Conservation (phyloP, 179 eudicot species). For the Sideroxylon spinosum region DNA sequence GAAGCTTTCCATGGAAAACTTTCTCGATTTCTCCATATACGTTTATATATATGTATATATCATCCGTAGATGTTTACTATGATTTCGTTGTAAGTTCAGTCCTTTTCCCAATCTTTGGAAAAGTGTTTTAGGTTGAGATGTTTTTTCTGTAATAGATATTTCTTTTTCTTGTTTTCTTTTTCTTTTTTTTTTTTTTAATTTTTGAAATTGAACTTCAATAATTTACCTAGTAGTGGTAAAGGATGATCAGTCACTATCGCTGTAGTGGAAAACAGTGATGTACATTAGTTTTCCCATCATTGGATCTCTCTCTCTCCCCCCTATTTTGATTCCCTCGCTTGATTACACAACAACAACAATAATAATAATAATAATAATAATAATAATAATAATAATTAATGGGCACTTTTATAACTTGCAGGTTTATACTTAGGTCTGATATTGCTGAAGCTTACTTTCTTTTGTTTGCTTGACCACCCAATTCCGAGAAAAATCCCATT, state of each 20-base stretch:
- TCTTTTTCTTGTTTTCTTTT: not conserved
- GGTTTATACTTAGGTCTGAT: not conserved
- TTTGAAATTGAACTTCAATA: not conserved
- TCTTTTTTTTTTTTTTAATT: not conserved
- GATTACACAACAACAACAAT: not conserved
- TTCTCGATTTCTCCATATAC: not conserved
- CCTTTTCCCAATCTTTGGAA: not conserved
- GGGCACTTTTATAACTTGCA: not conserved
- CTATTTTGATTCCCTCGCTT: not conserved
- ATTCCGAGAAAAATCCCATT: not conserved
- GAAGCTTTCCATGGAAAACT: not conserved
- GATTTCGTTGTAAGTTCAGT: not conserved
- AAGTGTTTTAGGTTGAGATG: not conserved
- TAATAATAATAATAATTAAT: not conserved
- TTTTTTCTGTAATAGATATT: not conserved
- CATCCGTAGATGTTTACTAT: not conserved
- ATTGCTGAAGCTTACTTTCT: not conserved
- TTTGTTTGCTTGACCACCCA: not conserved
- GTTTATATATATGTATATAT: not conserved
- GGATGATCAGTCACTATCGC: not conserved
- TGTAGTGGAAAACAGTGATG: not conserved
- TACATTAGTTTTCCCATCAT: too few species aligned
- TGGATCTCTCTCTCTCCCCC: not conserved
- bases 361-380: not conserved
- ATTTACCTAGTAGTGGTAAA: not conserved